phyloP scores from a whole-genome alignment of 2,329 filamentous ascomycete species.

The Fusarium proliferatum region DNA sequence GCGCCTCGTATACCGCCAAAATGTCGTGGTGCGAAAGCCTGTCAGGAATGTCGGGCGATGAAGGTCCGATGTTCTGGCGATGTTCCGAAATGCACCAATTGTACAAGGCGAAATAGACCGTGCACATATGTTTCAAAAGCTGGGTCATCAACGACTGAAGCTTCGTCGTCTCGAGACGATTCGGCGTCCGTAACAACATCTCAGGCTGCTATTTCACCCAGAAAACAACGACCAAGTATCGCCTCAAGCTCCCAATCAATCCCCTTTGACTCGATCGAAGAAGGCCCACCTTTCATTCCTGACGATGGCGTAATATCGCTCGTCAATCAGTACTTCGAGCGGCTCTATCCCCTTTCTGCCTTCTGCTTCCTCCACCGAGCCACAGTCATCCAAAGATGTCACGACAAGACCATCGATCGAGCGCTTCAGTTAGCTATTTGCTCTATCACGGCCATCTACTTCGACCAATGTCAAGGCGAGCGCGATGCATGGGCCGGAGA shows the following conservation, averaged over 20 bases:
- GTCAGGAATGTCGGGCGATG: conserved; percentile 42
- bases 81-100: conserved; percentile 41
- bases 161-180: conserved; percentile 26
- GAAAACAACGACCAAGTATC: conserved; percentile 15
- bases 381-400: conserved; percentile 43
- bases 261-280: not conserved
- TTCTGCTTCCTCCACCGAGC: conserved; percentile 43
- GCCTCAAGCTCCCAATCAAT: conserved; percentile 28
- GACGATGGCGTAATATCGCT: conserved; percentile 35
- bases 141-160: conserved; percentile 5
- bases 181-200: not conserved
- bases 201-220: conserved; percentile 20
- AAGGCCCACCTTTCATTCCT: not conserved
- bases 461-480: conserved; percentile 24
- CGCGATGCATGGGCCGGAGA: conserved; percentile 39
- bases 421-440: conserved; percentile 42
- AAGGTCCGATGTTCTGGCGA: conserved; percentile 46
- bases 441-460: conserved; percentile 42
- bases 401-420: conserved; percentile 41
- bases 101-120: conserved; percentile 39
- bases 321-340: conserved; percentile 41
- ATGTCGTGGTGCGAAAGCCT: conserved; percentile 43
- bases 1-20: conserved; percentile 43
- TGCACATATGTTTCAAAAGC: conserved; percentile 39
- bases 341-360: conserved; percentile 38